Conservation (phyloP, 108 stramenopile species). For the Cyclostephanos invisitatus region DNA sequence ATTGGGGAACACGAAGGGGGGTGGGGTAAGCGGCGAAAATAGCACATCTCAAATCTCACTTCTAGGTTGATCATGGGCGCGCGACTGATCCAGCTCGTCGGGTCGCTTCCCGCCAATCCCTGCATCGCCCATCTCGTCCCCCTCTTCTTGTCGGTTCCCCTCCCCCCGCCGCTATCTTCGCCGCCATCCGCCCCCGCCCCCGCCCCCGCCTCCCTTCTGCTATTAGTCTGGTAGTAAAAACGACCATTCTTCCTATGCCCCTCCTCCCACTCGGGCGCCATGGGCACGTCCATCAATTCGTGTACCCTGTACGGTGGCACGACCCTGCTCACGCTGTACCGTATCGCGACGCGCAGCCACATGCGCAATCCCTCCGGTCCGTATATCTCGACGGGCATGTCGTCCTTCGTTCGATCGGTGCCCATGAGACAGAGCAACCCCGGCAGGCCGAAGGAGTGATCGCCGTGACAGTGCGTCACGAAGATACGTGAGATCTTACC, state of each 20-base stretch:
- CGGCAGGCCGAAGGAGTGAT: conserved; percentile 83
- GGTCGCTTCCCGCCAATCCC: conserved; percentile 70
- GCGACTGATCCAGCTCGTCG: conserved; percentile 69
- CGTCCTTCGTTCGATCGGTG: conserved; percentile 67
- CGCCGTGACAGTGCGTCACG: conserved; percentile 93
- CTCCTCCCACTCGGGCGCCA: conserved; percentile 87
- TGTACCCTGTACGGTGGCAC: conserved; percentile 91
- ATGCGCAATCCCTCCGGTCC: conserved; percentile 90
- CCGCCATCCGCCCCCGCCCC: not conserved
- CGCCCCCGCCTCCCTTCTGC: not conserved
- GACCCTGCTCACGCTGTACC: conserved; percentile 81
- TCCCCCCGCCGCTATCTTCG: not conserved
- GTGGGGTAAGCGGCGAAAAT: too few species aligned
- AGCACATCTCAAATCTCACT: conserved; percentile 17
- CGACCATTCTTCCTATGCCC: conserved; percentile 48
- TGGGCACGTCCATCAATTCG: conserved; percentile 91
- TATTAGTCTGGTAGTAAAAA: conserved; percentile 54
- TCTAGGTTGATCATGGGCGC: conserved; percentile 65
- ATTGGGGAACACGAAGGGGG: too few species aligned
- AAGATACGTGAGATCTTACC: conserved; percentile 90
- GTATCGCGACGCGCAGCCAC: conserved; percentile 89
- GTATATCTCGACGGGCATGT: conserved; percentile 88
- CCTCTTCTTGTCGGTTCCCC: not conserved
- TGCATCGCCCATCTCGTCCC: conserved; percentile 49
- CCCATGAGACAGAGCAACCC: conserved; percentile 95